phyloP scores from a whole-genome alignment of 2,329 filamentous ascomycete genomes.

The Pseudocercospora macadamiae region DNA sequence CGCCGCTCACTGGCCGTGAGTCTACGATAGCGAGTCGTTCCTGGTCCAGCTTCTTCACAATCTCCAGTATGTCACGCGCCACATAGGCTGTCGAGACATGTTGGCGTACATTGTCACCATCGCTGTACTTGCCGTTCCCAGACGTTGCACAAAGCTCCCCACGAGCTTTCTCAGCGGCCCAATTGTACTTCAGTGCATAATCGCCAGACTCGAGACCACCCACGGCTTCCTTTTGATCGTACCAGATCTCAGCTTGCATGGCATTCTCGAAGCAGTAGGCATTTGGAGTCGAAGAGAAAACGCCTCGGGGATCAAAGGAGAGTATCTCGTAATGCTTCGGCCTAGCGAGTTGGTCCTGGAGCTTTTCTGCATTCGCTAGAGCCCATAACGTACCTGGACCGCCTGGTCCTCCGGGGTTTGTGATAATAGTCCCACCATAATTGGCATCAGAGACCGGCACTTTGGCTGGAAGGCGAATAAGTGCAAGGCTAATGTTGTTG shows the following conservation, averaged over 20 bases:
- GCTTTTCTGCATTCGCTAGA: constrained; percentile 20
- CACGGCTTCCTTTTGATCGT: constrained; percentile 33
- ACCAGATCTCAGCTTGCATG: constrained; percentile 35
- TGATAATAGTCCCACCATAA: constrained; percentile 45
- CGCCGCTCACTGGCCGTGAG: background rate
- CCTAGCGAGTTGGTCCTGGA: constrained; percentile 22
- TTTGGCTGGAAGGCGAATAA: constrained; percentile 50
- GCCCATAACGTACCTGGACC: constrained; percentile 39
- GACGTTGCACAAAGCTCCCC: constrained; percentile 32
- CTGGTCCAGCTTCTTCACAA: constrained; percentile 15
- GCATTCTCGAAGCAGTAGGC: constrained; percentile 39
- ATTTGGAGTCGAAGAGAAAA: constrained; percentile 42
- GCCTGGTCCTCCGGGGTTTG: constrained; percentile 48
- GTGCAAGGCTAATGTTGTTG: constrained; percentile 44
- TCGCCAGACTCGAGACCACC: constrained; percentile 21
- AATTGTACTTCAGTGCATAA: constrained; percentile 37
- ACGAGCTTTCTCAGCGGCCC: constrained; percentile 41
- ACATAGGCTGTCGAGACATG: constrained; percentile 41
- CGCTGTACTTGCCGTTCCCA: constrained; percentile 37
- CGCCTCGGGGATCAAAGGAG: constrained; percentile 50
- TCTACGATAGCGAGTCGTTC: background rate
- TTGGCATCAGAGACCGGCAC: constrained; percentile 42
- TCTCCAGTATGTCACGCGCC: constrained; percentile 18
- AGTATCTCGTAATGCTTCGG: constrained; percentile 47
- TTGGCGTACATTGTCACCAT: constrained; percentile 26